Base-by-base conservation (phyloP, 2,329 filamentous ascomycete species). In the Ophiocordyceps camponoti-rufipedis region DNA sequence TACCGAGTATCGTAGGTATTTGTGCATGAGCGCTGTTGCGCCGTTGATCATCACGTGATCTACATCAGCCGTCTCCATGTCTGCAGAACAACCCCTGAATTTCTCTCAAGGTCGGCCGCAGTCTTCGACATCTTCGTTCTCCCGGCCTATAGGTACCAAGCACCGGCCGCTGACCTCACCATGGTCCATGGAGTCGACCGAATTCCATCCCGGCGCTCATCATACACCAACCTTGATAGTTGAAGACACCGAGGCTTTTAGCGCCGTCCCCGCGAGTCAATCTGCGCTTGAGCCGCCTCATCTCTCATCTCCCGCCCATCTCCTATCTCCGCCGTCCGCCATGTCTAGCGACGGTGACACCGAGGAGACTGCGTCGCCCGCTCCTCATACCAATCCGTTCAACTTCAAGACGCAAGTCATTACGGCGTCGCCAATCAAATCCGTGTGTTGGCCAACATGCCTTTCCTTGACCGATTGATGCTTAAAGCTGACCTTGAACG, bases 371-470 rank as follows among this genome's bases (percentile, higher is more conserved):
- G 13, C 31, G 4, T 28, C 39, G 11, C 32, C 23, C 19, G 52
- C 61, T 28, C 48, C 58, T 14, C 60, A 59, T 14, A 67, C 65
- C 47, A 84, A 80, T 52, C 89, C 89, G 1, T 96, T 98, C 75
- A 96, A 96, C 65, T 96, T 96, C 63, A 78, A 93, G 64, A 84
- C 89, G 1, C 80, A 84, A 58, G 72, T 79, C 42, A 81, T 87
- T 58, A 80, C 82, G 14, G 82, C 82, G 50, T 72, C 72, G 16
- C 82, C 84, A 3, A 74, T 87, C 47, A 89, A 87, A 68, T 82
- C 85, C 52, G 82, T 87, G 67, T 41, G 73, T 66, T 23, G 28
- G 19, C 19, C 6, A 10, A 18, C 12, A 9, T 7, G 12, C 35
- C n/a, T 19, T 4, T 5, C 6, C 35, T 8, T 39, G n/a, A 18